Evolutionary conservation across 441 rosid species (phyloP).

Genomic region (Adansonia gregorii): DNA sequence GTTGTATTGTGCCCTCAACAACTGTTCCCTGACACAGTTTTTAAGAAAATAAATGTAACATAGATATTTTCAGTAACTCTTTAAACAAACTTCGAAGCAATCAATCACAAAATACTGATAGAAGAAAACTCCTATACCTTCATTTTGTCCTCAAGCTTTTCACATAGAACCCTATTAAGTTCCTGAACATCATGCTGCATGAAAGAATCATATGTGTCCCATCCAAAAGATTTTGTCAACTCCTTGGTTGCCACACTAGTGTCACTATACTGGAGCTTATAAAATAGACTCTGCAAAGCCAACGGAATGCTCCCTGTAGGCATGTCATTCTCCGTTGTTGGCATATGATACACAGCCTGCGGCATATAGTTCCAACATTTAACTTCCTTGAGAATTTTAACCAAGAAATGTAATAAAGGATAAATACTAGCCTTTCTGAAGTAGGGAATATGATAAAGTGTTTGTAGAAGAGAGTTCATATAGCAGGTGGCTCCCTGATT

Average conservation of each 20-base stretch:
- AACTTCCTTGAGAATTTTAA: slow-evolving; percentile 22
- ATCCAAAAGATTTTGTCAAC: slow-evolving; percentile 78
- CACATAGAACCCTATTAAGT: slow-evolving; percentile 75
- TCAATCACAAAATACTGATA: slow-evolving; percentile 13
- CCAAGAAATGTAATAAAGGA: slow-evolving; percentile 22
- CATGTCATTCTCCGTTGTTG: slow-evolving; percentile 71
- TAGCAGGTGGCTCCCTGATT: slow-evolving; percentile 86
- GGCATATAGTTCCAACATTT: slow-evolving; percentile 31
- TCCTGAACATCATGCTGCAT: slow-evolving; percentile 90
- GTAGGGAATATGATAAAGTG: slow-evolving; percentile 76
- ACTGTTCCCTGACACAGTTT: slow-evolving; percentile 61
- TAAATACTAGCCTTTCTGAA: slow-evolving; percentile 58
- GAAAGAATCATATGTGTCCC: slow-evolving; percentile 81
- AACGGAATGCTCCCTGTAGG: slow-evolving; percentile 79
- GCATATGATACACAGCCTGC: slow-evolving; percentile 86
- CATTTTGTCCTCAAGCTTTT: slow-evolving; percentile 82
- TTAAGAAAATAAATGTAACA: not conserved
- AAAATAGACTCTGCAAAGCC: slow-evolving; percentile 78
- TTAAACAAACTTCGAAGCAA: slow-evolving; percentile 11
- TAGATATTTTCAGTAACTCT: slow-evolving; percentile 2
- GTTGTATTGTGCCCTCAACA: slow-evolving; percentile 79
- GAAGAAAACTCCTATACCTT: slow-evolving; percentile 45
- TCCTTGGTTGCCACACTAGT: slow-evolving; percentile 80
- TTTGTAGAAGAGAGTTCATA: slow-evolving; percentile 82
- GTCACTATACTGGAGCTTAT: slow-evolving; percentile 75